Evolutionary conservation across 345 rosid species (phyloP).

Genomic region (Citrus hindsii): DNA sequence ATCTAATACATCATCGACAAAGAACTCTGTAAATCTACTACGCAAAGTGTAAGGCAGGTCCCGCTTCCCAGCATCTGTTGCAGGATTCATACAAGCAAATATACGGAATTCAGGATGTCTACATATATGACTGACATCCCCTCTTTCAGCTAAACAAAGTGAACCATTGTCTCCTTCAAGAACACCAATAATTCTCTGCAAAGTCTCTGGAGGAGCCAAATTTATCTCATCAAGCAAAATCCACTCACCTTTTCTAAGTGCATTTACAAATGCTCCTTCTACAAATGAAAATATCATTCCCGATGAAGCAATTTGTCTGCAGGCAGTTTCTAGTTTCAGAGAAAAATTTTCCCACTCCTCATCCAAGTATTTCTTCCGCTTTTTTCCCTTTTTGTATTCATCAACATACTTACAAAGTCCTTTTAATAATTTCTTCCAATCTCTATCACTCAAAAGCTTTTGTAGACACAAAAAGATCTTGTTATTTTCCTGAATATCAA

Average conservation of each 20-base stretch:
- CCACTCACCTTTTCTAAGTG: conserved; percentile 90
- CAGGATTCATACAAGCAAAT: conserved; percentile 98
- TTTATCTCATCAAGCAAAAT: conserved; percentile 96
- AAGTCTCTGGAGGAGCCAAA: conserved; percentile 90
- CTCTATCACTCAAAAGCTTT: conserved; percentile 38
- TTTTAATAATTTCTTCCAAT: conserved; percentile 54
- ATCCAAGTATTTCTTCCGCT: conserved; percentile 62
- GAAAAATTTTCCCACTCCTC: conserved; percentile 56
- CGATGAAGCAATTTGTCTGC: conserved; percentile 57
- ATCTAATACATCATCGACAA: conserved; percentile 77
- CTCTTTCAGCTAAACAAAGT: conserved; percentile 93
- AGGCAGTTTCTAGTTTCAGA: conserved; percentile 47
- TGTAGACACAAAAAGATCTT: conserved; percentile 39
- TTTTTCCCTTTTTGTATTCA: conserved; percentile 27
- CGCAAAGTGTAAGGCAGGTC: conserved; percentile 74
- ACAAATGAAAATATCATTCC: conserved; percentile 92
- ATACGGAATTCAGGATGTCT: conserved; percentile 78
- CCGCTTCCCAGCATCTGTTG: conserved; percentile 97
- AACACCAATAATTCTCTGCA: conserved; percentile 86
- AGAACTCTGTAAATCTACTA: conserved; percentile 86
- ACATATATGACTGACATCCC: conserved; percentile 62
- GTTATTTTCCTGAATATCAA: conserved; percentile 45
- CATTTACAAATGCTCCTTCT: conserved; percentile 93
- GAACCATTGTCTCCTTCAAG: conserved; percentile 92
- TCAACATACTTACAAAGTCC: conserved; percentile 43